phyloP scores from a whole-genome alignment of 2,329 filamentous ascomycete species.

The Neofusicoccum ribis region DNA sequence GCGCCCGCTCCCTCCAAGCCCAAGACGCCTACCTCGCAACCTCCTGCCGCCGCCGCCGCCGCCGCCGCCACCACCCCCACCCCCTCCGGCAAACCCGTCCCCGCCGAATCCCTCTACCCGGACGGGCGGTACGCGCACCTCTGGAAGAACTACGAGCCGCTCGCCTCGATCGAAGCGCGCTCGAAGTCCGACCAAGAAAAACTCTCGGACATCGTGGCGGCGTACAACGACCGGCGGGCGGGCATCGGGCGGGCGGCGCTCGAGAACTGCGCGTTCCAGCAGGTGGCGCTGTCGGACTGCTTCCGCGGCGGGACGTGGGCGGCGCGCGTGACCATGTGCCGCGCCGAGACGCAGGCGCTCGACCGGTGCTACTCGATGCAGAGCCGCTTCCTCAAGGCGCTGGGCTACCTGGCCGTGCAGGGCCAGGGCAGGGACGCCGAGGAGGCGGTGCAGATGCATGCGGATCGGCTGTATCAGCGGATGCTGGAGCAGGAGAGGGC shows the following conservation, averaged over 20 bases:
- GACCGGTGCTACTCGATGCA: slow-evolving; percentile 90
- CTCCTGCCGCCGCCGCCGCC: slow-evolving; percentile 2
- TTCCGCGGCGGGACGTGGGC: slow-evolving; percentile 67
- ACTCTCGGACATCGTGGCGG: slow-evolving; percentile 75
- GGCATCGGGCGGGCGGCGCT: slow-evolving; percentile 78
- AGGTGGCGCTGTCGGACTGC: slow-evolving; percentile 79
- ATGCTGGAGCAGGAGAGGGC: slow-evolving; percentile 80
- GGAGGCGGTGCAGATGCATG: slow-evolving; percentile 85
- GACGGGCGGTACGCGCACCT: slow-evolving; percentile 80
- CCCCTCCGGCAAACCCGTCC: slow-evolving; percentile 39
- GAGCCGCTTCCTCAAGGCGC: slow-evolving; percentile 82
- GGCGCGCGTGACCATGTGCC: slow-evolving; percentile 77
- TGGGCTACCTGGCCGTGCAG: slow-evolving; percentile 77
- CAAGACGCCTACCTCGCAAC: slow-evolving; percentile 24
- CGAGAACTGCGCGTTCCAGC: slow-evolving; percentile 90
- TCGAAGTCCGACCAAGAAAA: slow-evolving; percentile 76
- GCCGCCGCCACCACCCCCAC: background rate
- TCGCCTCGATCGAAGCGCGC: slow-evolving; percentile 66
- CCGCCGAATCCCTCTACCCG: slow-evolving; percentile 60
- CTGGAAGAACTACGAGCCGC: slow-evolving; percentile 87
- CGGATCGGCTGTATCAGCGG: slow-evolving; percentile 83
- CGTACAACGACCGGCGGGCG: slow-evolving; percentile 78
- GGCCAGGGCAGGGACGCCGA: slow-evolving; percentile 72
- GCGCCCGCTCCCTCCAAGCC: slow-evolving; percentile 25
- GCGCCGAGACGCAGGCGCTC: slow-evolving; percentile 72